phyloP scores from a whole-genome alignment of 179 eudicot species.

The Patellifolia procumbens region DNA sequence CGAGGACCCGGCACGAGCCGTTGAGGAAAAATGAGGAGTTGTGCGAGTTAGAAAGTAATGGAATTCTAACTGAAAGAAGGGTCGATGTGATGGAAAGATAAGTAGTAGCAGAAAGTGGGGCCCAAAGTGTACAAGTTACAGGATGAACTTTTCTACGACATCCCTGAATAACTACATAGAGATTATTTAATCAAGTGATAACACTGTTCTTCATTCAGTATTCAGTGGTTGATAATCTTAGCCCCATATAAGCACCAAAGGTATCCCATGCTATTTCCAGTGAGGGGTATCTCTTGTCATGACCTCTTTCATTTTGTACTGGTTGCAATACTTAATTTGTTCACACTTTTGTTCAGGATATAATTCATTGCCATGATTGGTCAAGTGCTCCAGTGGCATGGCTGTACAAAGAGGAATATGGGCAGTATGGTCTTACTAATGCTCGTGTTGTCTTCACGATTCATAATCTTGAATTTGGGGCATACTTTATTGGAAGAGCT shows the following conservation, averaged over 20 bases:
- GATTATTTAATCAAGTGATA: neutral
- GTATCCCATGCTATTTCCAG: neutral
- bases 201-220: neutral
- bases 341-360: constrained; percentile 59
- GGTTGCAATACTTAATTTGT: neutral
- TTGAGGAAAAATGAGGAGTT: too few species aligned
- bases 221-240: neutral
- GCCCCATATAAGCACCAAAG: neutral
- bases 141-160: neutral
- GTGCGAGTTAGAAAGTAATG: too few species aligned
- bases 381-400: constrained; percentile 99
- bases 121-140: neutral
- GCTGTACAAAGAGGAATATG: constrained; percentile 88
- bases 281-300: neutral
- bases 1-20: too few species aligned
- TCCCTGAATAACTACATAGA: neutral
- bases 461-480: constrained; percentile 99
- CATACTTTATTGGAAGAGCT: constrained; percentile 68
- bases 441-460: constrained; percentile 95
- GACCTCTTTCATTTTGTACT: too few species aligned
- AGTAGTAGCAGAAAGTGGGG: neutral
- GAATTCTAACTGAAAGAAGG: too few species aligned
- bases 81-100: neutral
- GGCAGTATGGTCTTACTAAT: constrained; percentile 85
- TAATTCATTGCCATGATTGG: constrained; percentile 99